phyloP scores from a whole-genome alignment of 495 filamentous ascomycete species.

The Penicillium roqueforti region DNA sequence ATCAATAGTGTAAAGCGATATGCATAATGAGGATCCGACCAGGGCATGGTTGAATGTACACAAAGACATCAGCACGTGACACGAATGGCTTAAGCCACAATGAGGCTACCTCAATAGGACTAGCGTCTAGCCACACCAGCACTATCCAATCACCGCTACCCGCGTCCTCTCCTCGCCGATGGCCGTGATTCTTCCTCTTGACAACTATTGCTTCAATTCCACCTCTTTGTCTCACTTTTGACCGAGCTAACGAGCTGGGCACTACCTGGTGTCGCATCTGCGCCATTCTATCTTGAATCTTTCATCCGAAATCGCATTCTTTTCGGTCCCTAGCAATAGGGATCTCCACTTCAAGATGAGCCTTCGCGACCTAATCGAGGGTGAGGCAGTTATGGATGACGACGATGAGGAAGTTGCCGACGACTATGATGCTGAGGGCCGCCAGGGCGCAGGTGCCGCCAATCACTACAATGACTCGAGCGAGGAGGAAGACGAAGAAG shows the following conservation, averaged over 20 bases:
- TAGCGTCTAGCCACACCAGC: constrained; percentile 10
- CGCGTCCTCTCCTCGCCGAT: constrained; percentile 20
- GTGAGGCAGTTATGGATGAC: constrained; percentile 77
- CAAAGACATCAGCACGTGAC: not conserved
- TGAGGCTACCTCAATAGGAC: not conserved
- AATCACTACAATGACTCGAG: constrained; percentile 72
- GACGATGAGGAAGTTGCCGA: constrained; percentile 87
- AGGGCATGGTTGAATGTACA: not conserved
- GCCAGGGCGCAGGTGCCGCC: constrained; percentile 39
- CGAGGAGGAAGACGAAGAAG: constrained; percentile 94
- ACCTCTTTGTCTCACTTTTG: constrained; percentile 1
- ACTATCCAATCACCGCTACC: constrained; percentile 24
- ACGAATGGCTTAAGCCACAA: constrained; percentile 12
- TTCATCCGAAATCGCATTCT: constrained; percentile 3
- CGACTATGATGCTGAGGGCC: constrained; percentile 61
- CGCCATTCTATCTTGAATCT: constrained; percentile 4
- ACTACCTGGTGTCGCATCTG: constrained; percentile 16
- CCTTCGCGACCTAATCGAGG: constrained; percentile 73
- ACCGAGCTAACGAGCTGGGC: constrained; percentile 8
- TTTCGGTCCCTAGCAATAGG: constrained; percentile 13
- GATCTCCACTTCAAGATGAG: constrained; percentile 54
- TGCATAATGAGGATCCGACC: constrained; percentile 8
- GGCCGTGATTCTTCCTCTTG: constrained; percentile 12
- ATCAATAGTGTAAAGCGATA: not conserved
- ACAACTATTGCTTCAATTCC: constrained; percentile 15